Base-by-base conservation (phyloP, 2,329 filamentous ascomycete genomes). In the Leptodontidium sp. region DNA sequence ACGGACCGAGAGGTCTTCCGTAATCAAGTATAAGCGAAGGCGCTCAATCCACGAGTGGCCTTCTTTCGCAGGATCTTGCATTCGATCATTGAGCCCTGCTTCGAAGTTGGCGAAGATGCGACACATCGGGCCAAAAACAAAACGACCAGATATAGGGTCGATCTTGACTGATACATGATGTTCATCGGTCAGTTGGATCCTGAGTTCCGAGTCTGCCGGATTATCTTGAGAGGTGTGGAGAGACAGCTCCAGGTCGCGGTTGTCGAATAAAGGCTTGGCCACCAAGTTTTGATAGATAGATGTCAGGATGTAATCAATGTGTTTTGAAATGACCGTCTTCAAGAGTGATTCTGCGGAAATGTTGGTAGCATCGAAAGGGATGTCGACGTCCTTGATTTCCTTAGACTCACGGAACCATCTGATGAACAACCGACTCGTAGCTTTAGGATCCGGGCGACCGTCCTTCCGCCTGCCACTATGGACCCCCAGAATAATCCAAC, bases 401-500 rank as follows among this genome's bases (percentile, higher is more conserved):
- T 91, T 90, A 71, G 90, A 90, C 76, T 95, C 90, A 67, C 93
- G 89, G 79, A 97, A 94, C 95, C 96, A 99, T 72, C 93, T 90
- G 49, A 90, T 81, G 2, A 82, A 85, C 57, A 96, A 78, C 59
- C 80, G 81, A 72, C 88, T 91, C 0, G 86, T 81, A 1, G 81
- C 74, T 68, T 82, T 84, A 4, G 81, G 76, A 62, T 84, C 81
- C 1, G 78, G 70, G 14, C 78, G 79, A 11, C 81, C 80, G 52
- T 79, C 77, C 67, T 83, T 85, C 15, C 73, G 71, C 65, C 82
- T 84, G 40, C 90, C 90, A 76, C 90, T 94, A 68, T 89, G 86
- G 45, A 97, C 87, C 11, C 94, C 94, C 62, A 99, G 84, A 72
- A 98, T 90, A 59, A 99, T 84, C 95, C 96, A 99, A 78, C 90